Conservation (phyloP, 129 eudicot genomes). For the Centaurea solstitialis region DNA sequence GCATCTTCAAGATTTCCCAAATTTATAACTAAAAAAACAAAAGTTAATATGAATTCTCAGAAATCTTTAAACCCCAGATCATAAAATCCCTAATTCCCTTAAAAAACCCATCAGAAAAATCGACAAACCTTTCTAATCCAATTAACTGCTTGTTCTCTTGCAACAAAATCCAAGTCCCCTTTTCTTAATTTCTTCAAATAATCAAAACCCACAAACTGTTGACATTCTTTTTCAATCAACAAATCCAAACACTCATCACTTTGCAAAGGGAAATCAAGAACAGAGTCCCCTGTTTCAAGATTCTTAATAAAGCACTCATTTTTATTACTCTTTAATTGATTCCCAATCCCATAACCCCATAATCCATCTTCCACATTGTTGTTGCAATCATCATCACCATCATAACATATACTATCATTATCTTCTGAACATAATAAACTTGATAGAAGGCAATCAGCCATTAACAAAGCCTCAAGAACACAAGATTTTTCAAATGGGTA, state of each 20-base stretch:
- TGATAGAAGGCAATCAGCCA: conserved; percentile 54
- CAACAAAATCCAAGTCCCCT: conserved; percentile 60
- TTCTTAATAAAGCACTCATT: conserved; percentile 23
- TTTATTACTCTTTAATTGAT: conserved; percentile 23
- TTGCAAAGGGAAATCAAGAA: conserved; percentile 38
- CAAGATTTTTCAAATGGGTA: background rate
- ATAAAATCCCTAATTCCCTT: background rate
- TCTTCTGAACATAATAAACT: conserved; percentile 68
- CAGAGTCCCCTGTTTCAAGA: conserved; percentile 29
- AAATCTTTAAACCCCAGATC: conserved; percentile 8
- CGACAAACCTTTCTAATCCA: conserved; percentile 80
- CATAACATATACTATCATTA: conserved; percentile 42
- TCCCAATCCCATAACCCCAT: conserved; percentile 14
- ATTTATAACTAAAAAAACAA: background rate
- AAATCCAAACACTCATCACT: conserved; percentile 53
- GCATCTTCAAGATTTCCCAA: conserved; percentile 5
- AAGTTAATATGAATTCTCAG: background rate
- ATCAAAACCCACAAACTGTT: conserved; percentile 58
- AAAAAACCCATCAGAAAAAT: background rate
- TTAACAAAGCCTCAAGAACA: conserved; percentile 5
- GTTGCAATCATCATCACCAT: conserved; percentile 28
- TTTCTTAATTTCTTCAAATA: conserved; percentile 53
- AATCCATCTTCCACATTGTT: conserved; percentile 18
- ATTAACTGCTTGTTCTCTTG: conserved; percentile 63
- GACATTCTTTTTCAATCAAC: conserved; percentile 54